Percentiles rank a stretch among this genome's conserved stretches.
These are phyloP conservation scores for Glycine tomentella DNA, from an alignment of 306 rosid genomes.

Conservation along the genomic window DNA sequence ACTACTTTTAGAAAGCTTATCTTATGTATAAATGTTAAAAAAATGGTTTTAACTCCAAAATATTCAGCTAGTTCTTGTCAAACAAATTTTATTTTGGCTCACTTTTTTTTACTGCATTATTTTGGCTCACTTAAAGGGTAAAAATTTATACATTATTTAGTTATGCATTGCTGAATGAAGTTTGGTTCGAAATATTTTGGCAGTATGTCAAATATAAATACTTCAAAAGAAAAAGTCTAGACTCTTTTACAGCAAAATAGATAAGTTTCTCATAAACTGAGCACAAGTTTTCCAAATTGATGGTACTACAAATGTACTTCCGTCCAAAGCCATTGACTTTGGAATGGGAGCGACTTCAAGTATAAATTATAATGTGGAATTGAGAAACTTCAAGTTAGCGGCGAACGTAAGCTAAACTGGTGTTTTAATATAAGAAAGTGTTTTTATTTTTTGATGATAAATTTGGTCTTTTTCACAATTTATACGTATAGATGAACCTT, in stretches of 20 bases:
- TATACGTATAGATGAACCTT: not conserved
- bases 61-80: not conserved
- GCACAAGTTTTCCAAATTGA: not conserved
- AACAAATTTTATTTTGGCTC: not conserved
- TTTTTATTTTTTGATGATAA: not conserved
- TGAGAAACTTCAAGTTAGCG: not conserved
- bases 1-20: too few relatives aligned
- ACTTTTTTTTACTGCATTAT: too few relatives aligned
- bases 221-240: not conserved
- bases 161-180: not conserved
- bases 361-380: not conserved
- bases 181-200: not conserved
- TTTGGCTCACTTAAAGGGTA: not conserved
- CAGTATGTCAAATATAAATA: not conserved
- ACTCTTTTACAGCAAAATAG: not conserved
- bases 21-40: not conserved
- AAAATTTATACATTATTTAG: not conserved
- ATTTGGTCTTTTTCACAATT: not conserved
- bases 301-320: not conserved
- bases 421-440: not conserved
- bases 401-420: not conserved
- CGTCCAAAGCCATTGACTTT: constrained; percentile 36
- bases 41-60: not conserved
- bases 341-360: not conserved
- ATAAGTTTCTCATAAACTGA: not conserved